phyloP scores from a whole-genome alignment of 352 stramenopile genomes.

The Phytophthora capsici region DNA sequence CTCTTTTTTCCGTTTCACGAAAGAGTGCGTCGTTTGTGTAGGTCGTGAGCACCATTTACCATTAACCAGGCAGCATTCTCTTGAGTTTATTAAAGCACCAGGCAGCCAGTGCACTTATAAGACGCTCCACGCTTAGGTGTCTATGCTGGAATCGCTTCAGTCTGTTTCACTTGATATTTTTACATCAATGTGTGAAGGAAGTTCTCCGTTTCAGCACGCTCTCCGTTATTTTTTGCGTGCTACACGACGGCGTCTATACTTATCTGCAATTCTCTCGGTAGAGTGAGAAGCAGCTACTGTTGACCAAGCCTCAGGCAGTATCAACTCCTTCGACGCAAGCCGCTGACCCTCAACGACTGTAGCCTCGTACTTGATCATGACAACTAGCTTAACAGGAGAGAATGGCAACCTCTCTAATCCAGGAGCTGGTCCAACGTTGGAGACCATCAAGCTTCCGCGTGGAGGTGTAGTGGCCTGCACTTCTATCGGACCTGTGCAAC shows the following conservation, averaged over 20 bases:
- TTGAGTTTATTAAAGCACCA: neutral
- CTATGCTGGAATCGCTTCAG: neutral
- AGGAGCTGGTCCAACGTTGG: conserved; percentile 30
- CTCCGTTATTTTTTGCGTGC: conserved; percentile 38
- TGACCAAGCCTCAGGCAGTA: conserved; percentile 5
- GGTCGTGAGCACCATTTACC: neutral
- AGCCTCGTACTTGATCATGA: conserved; percentile 20
- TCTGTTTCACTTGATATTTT: conserved; percentile 35
- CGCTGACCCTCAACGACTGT: neutral
- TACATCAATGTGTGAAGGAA: conserved; percentile 3
- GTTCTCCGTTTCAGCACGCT: conserved; percentile 27
- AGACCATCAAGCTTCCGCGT: conserved; percentile 75
- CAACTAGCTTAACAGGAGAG: conserved; percentile 27
- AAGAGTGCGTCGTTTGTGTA: neutral
- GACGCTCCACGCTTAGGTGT: neutral
- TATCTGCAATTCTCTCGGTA: conserved; percentile 17
- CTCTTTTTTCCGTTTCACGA: too few relatives aligned
- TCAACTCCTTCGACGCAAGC: conserved; percentile 2
- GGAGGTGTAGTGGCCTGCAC: conserved; percentile 81
- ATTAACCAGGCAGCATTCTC: neutral
- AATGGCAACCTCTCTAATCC: conserved; percentile 11
- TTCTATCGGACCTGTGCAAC: conserved; percentile 80
- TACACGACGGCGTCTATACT: conserved; percentile 23
- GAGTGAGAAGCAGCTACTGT: conserved; percentile 15
- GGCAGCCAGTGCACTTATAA: neutral